Evolutionary conservation across 192 early-diverging fungal species (phyloP).

Genomic region (Coemansia sp.): DNA sequence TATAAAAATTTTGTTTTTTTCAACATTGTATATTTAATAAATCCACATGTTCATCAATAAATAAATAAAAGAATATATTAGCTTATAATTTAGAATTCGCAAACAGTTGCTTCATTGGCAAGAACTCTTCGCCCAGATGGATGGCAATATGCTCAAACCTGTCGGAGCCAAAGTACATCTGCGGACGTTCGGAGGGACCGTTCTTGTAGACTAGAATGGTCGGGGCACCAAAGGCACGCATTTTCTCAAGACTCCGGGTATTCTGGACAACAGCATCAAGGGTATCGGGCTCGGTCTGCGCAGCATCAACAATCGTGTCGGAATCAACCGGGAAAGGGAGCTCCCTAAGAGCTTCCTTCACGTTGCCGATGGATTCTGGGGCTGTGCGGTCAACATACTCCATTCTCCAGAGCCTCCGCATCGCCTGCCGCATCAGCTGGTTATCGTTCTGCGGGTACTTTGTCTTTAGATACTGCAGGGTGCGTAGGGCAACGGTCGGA

Average conservation of each 20-base stretch:
- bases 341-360: slow-evolving; percentile 29
- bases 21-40: not conserved
- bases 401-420: slow-evolving; percentile 41
- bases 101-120: slow-evolving; percentile 48
- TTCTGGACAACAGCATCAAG: slow-evolving; percentile 23
- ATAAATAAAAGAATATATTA: not conserved
- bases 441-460: slow-evolving; percentile 16
- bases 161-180: slow-evolving; percentile 50
- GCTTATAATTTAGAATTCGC: slow-evolving; percentile 21
- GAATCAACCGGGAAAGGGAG: not conserved
- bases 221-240: slow-evolving; percentile 43
- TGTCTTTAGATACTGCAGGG: slow-evolving; percentile 36
- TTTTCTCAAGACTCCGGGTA: slow-evolving; percentile 12
- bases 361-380: slow-evolving; percentile 21
- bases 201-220: slow-evolving; percentile 39
- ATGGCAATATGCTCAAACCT: slow-evolving; percentile 50
- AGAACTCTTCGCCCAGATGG: slow-evolving; percentile 31
- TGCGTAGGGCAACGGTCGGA: slow-evolving; percentile 24
- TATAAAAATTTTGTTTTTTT: not conserved
- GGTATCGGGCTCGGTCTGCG: slow-evolving; percentile 11
- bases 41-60: not conserved
- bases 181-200: slow-evolving; percentile 12
- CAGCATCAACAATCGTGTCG: slow-evolving; percentile 21
- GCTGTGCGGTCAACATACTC: slow-evolving; percentile 33
- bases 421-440: slow-evolving; percentile 20